These are phyloP conservation scores for Schizopora paradoxa DNA, from an alignment of 1,284 basidiomycete species.

Conservation along the genomic window DNA sequence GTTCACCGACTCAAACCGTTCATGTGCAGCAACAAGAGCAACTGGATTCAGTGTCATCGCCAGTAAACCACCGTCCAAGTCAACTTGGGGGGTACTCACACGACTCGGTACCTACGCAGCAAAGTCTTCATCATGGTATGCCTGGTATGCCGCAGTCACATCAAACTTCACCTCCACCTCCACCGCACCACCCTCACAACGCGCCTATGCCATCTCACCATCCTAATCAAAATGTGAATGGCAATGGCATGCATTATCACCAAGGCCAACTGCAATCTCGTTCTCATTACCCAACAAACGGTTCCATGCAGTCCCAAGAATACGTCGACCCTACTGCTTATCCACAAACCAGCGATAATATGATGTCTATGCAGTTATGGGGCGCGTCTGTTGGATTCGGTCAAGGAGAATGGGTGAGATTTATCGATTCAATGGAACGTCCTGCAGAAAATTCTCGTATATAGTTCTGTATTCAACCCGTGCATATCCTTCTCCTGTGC, in stretches of 20 bases:
- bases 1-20: slow-evolving; percentile 4
- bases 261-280: slow-evolving; percentile 5
- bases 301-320: slow-evolving; percentile 12
- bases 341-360: slow-evolving; percentile 26
- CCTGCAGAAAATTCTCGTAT: slow-evolving; percentile 24
- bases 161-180: background rate
- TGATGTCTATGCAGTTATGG: no score
- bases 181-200: slow-evolving; percentile 1
- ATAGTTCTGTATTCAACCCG: slow-evolving; percentile 1
- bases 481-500: background rate
- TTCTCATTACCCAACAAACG: slow-evolving; percentile 11
- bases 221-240: slow-evolving; percentile 7
- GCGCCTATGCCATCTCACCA: background rate
- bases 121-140: slow-evolving; percentile 2
- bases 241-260: slow-evolving; percentile 9
- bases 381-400: slow-evolving; percentile 37
- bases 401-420: slow-evolving; percentile 38
- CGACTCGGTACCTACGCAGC: slow-evolving; percentile 1
- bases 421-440: slow-evolving; percentile 42
- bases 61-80: no score
- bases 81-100: no score
- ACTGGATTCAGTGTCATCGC: no score
- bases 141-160: background rate
- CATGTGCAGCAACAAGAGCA: no score
- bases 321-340: slow-evolving; percentile 14